phyloP scores from a whole-genome alignment of 306 rosid genomes.

The Ammopiptanthus mongolicus region DNA sequence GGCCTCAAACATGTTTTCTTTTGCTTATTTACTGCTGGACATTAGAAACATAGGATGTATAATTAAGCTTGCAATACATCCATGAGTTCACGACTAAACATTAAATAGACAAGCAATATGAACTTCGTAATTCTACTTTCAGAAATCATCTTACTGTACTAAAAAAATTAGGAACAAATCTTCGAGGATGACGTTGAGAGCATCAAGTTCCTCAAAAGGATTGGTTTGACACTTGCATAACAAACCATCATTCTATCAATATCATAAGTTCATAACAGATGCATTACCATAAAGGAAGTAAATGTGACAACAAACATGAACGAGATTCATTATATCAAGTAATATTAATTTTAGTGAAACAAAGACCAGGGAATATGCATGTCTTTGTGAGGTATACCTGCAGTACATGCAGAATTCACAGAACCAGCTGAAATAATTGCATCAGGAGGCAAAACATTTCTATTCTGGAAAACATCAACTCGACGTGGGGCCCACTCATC shows the following conservation, averaged over 20 bases:
- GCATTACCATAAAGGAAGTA: not conserved
- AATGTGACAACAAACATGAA: not conserved
- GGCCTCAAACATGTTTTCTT: no score
- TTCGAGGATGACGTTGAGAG: not conserved
- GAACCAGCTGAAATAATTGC: conserved; percentile 92
- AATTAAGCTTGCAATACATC: not conserved
- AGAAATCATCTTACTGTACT: not conserved
- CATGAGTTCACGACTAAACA: not conserved
- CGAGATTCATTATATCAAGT: not conserved
- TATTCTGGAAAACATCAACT: conserved; percentile 70
- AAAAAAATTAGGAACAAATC: not conserved
- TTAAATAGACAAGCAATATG: not conserved
- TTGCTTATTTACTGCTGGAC: not conserved
- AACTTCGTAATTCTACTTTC: not conserved
- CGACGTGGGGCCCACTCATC: conserved; percentile 96
- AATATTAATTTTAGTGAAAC: not conserved
- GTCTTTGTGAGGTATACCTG: conserved; percentile 41
- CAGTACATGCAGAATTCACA: conserved; percentile 85
- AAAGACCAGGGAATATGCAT: not conserved
- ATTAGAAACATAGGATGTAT: not conserved
- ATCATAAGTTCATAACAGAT: not conserved
- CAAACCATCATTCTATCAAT: not conserved
- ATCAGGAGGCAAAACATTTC: conserved; percentile 70
- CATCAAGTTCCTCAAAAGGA: not conserved
- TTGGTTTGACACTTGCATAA: not conserved